Percentiles rank a stretch among this genome's conserved stretches.
phyloP scores from a whole-genome alignment of 805 yeast genomes.

The Teunomyces kruisii region DNA sequence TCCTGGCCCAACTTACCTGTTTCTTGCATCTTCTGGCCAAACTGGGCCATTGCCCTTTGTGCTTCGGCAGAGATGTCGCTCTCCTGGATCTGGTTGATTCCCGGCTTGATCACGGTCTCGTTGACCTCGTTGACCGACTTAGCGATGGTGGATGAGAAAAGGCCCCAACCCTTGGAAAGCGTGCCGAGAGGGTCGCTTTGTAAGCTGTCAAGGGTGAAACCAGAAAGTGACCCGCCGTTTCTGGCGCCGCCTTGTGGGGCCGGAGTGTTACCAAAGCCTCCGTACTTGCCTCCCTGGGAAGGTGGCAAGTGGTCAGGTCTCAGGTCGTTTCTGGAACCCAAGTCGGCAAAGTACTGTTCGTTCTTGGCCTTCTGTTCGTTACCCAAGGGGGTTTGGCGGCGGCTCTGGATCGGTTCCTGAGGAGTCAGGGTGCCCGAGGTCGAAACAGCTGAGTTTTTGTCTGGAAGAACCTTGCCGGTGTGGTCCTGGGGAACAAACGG shows the following conservation, averaged over 20 bases:
- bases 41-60: slow-evolving; percentile 90
- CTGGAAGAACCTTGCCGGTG: slow-evolving; percentile 43
- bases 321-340: slow-evolving; percentile 69
- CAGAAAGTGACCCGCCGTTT: slow-evolving; percentile 48
- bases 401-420: slow-evolving; percentile 35
- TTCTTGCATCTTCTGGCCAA: slow-evolving; percentile 91
- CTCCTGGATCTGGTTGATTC: slow-evolving; percentile 71
- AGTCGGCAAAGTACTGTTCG: slow-evolving; percentile 77
- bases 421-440: slow-evolving; percentile 11
- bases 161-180: slow-evolving; percentile 88
- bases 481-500: slow-evolving; percentile 70
- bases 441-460: slow-evolving; percentile 6
- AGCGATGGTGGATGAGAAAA: slow-evolving; percentile 81
- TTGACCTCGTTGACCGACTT: slow-evolving; percentile 84
- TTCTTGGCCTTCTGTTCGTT: slow-evolving; percentile 52
- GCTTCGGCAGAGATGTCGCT: slow-evolving; percentile 82
- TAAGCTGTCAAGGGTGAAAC: slow-evolving; percentile 63
- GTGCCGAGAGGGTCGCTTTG: slow-evolving; percentile 91
- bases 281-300: slow-evolving; percentile 89
- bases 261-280: slow-evolving; percentile 88
- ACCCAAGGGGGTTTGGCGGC: slow-evolving; percentile 34
- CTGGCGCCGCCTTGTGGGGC: slow-evolving; percentile 33
- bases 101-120: slow-evolving; percentile 89
- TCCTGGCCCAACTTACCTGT: slow-evolving; percentile 76
- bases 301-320: slow-evolving; percentile 85